Base-by-base conservation (phyloP, 345 rosid species). In the Syzygium oleosum region DNA sequence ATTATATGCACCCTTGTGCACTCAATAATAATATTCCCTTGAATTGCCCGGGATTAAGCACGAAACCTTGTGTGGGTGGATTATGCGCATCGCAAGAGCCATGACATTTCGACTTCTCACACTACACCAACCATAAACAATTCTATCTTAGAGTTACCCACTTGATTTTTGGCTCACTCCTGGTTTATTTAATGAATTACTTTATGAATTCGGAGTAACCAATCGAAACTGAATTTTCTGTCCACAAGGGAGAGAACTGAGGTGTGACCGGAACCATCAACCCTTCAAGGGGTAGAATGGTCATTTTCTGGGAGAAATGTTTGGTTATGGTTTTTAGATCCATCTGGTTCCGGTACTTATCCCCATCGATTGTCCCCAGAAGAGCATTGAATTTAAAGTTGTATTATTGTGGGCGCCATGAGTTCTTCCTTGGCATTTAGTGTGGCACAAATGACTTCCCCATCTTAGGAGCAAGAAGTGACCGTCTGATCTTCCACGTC, bases 91-190 rank as follows among this genome's bases (percentile, higher is more conserved):
- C 1, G 0, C 0, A 61, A 61, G n/a, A 13, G 12, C 17, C 73
- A 61, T n/a, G 27, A 65, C 16, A 29, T 29, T 65, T 29, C 1
- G 17, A 29, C 78, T 65, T 65, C 78, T 34, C 78, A 29, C 17
- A 9, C 22, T 0, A 9, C 19, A 0, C 3, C 9, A 34, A 16
- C 5, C 9, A 5, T 29, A 65, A 19, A 29, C 12, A 16, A 16
- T 15, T 29, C 31, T 31, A 31, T 34, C 17, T 65, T 61, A 61
- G 19, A 61, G 34, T 0, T 61, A n/a, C 34, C 73, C 73, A 13
- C 73, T 61, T 61, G 73, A 61, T 27, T n/a, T 61, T 27, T n/a
- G 73, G 34, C 14, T 27, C 8, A 14, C 6, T 0, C 34, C 34
- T 13, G 27, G 34, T 61, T 27, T n/a, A 34, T 1, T 61, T 61